Percentiles rank a stretch among this genome's conserved stretches.
phyloP scores from a whole-genome alignment of 192 early-diverging fungal genomes.

The Entomortierella parvispora region DNA sequence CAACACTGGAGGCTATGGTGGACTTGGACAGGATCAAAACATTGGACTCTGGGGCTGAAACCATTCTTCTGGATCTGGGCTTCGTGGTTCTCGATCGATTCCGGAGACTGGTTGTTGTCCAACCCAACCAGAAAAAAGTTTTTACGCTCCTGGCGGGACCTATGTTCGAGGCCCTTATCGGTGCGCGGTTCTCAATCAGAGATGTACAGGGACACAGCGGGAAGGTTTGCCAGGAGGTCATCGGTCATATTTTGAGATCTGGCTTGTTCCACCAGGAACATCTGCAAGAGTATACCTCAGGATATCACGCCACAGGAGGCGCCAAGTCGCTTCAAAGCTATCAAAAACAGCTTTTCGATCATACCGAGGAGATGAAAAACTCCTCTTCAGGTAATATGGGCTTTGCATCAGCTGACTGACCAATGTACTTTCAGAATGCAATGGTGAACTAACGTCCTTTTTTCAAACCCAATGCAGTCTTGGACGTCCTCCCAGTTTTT shows the following conservation, averaged over 20 bases:
- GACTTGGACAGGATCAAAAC: constrained; percentile 9
- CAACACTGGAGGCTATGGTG: constrained; percentile 29
- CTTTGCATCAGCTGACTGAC: background rate
- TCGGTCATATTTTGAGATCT: constrained; percentile 30
- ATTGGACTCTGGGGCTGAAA: background rate
- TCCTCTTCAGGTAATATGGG: constrained; percentile 20
- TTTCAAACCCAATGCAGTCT: background rate
- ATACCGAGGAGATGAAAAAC: constrained; percentile 22
- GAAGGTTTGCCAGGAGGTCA: constrained; percentile 20
- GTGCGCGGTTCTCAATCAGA: constrained; percentile 17
- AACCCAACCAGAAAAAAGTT: constrained; percentile 50
- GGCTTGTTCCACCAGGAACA: constrained; percentile 49
- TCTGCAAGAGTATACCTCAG: constrained; percentile 42
- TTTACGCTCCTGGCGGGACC: constrained; percentile 29
- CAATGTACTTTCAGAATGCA: background rate
- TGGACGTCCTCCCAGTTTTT: constrained; percentile 28
- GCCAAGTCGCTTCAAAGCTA: constrained; percentile 46
- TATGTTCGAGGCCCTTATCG: constrained; percentile 34
- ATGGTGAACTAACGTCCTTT: background rate
- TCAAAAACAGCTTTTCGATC: constrained; percentile 48
- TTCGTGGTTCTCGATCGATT: constrained; percentile 31
- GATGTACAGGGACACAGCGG: background rate
- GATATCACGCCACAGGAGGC: constrained; percentile 19
- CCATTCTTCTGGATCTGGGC: constrained; percentile 13
- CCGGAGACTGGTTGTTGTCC: constrained; percentile 27